Base-by-base conservation (phyloP, 305 asterid genomes). In the Fraxinus nigra region DNA sequence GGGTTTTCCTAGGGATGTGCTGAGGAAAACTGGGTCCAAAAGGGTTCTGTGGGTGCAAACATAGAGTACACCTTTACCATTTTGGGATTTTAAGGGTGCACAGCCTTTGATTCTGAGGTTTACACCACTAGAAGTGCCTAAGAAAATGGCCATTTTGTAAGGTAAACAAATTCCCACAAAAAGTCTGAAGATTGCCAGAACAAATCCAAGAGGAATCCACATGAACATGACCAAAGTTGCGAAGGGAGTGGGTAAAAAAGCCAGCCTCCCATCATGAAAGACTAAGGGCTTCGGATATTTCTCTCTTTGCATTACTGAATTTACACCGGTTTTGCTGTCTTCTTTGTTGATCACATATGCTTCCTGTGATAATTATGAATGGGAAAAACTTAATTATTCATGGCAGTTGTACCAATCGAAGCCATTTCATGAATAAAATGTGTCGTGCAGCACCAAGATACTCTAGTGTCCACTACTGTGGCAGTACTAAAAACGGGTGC, bases 11-110 rank as follows among this genome's bases (percentile, higher is more conserved):
- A 94, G 46, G 0, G 92, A 30, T 0, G 90, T 84, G 82, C 94
- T 89, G 22, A 95, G 94, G 69, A 94, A 90, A 0, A 95, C 94
- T 0, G 98, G 98, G 82, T 95, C 99, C 0, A 94, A 65, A 61
- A 95, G 92, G 16, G 98, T 94, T 11, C 97, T 82, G 90, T 95
- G 99, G 2, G 92, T 84, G 91, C 99, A 93, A 35, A 94, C 99
- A 80, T 89, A 95, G 81, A 95, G 93, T 0, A 90, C 93, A 13
- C 97, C 97, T 75, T 78, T 87, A 1, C 85, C 87, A n/a, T 63
- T 77, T 2, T 63, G 78, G 0, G 92, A 37, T 32, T 37, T 75
- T 38, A 9, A 35, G 0, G 90, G 90, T 16, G 85, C 75, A 11
- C 3, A 0, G 22, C 93, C 94, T 65, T 89, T 85, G 9, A 94